Conservation (phyloP, 1,284 basidiomycete genomes). For the Tilletia walkeri region DNA sequence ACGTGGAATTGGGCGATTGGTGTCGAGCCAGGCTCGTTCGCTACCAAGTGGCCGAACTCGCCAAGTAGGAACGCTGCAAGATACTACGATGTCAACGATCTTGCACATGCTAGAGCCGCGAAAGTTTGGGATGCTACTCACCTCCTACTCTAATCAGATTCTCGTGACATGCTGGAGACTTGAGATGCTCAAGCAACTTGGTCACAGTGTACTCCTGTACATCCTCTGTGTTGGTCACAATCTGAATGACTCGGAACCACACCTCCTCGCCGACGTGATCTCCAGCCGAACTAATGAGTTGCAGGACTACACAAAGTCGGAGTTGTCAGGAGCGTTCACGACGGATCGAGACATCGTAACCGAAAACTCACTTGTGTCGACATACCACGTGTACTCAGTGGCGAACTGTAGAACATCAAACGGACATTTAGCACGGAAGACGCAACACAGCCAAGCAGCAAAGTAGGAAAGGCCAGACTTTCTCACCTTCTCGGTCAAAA, state of each 20-base stretch:
- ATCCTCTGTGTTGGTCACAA: conserved; percentile 97
- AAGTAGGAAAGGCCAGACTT: background rate
- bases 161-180: conserved; percentile 86
- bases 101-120: background rate
- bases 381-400: conserved; percentile 63
- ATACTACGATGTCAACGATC: background rate
- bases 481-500: conserved; percentile 80
- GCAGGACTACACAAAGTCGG: conserved; percentile 63
- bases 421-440: background rate
- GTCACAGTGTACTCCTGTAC: conserved; percentile 82
- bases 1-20: conserved; percentile 93
- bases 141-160: conserved; percentile 93
- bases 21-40: conserved; percentile 87
- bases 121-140: background rate
- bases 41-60: conserved; percentile 89
- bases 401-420: conserved; percentile 65
- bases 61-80: conserved; percentile 79
- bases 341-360: conserved; percentile 57
- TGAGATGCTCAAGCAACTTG: conserved; percentile 88
- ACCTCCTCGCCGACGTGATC: conserved; percentile 98
- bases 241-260: conserved; percentile 98
- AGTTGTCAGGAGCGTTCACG: conserved; percentile 83
- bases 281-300: conserved; percentile 91
- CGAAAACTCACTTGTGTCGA: conserved; percentile 27
- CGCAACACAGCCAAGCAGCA: background rate